Base-by-base conservation (phyloP, 2,329 filamentous ascomycete species). In the Penicillium expansum region DNA sequence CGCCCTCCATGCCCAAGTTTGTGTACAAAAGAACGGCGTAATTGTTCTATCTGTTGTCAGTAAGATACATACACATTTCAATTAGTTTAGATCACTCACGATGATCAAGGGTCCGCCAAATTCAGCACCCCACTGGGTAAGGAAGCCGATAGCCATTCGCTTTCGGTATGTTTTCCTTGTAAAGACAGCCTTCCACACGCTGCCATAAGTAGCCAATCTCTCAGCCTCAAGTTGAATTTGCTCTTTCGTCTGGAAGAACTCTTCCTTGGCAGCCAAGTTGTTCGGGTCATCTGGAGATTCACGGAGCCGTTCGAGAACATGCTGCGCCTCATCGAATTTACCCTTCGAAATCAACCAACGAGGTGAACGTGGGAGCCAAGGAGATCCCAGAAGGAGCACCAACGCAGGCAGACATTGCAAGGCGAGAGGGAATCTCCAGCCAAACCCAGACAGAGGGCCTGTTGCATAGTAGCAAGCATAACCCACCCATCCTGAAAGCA, bases 111-210 rank as follows among this genome's bases (percentile, higher is more conserved):
- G 78, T 0, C 80, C 80, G n/a, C 75, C 78, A 62, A 82, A 82
- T 52, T 82, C 79, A 2, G 80, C 79, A 22, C 79, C 80, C 78
- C 79, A 82, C 60, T 82, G 80, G 0, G 79, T 82, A 35, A 82
- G 67, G 58, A 82, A 82, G 0, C 79, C 79, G 41, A 82, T 79
- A 1, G 76, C 71, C 78, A 82, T 80, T 0, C 80, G 71, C 69
- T 80, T 82, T 18, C 80, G 71, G 58, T 81, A 80, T 9, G 77
- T 78, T 56, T 73, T 74, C 64, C 78, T 80, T 62, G 74, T 76
- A 22, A 79, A n/a, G 0, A 80, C 72, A 0, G 79, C 79, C 37
- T 66, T 75, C 77, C 78, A 80, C 0, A 76, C 73, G 1, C 65
- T 75, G n/a, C 76, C 74, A 8, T 75, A 71, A 0, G 66, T 66